Conservation (phyloP, 108 stramenopile species). For the Seminavis robusta region DNA sequence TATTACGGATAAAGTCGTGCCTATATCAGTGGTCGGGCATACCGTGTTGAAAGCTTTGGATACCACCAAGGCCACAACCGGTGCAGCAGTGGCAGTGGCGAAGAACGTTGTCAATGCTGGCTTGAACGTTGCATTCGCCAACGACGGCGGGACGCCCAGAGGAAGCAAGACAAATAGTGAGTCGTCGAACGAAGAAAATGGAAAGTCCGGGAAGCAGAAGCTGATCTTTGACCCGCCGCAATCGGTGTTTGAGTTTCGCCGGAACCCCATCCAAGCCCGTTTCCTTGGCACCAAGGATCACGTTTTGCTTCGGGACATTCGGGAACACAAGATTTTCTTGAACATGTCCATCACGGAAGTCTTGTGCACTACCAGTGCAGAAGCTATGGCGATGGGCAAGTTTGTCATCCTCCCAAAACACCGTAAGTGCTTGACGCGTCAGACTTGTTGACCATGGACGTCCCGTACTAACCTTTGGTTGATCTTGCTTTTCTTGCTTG, state of each 20-base stretch:
- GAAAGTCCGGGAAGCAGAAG: background rate
- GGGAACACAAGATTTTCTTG: conserved; percentile 82
- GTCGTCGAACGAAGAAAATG: conserved; percentile 1
- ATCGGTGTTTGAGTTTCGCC: conserved; percentile 65
- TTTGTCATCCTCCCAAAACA: conserved; percentile 84
- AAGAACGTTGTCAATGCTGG: conserved; percentile 1
- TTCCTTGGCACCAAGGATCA: conserved; percentile 90
- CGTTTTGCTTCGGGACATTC: conserved; percentile 62
- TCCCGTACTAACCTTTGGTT: background rate
- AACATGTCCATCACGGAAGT: conserved; percentile 92
- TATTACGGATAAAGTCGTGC: too few relatives aligned
- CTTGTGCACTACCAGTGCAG: conserved; percentile 92
- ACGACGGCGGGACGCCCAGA: background rate
- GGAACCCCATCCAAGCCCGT: conserved; percentile 59
- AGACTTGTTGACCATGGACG: background rate
- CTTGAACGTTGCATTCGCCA: background rate
- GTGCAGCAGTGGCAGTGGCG: background rate
- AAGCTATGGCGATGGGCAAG: conserved; percentile 96
- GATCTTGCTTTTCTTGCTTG: background rate
- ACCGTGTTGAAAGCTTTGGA: conserved; percentile 2
- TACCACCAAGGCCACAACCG: background rate
- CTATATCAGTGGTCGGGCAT: too few relatives aligned
- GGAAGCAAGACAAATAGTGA: too few relatives aligned
- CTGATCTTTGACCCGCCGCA: conserved; percentile 61
- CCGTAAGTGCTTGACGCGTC: conserved; percentile 20